Conservation (phyloP, 2,329 filamentous ascomycete species). For the Calonectria honghensis region DNA sequence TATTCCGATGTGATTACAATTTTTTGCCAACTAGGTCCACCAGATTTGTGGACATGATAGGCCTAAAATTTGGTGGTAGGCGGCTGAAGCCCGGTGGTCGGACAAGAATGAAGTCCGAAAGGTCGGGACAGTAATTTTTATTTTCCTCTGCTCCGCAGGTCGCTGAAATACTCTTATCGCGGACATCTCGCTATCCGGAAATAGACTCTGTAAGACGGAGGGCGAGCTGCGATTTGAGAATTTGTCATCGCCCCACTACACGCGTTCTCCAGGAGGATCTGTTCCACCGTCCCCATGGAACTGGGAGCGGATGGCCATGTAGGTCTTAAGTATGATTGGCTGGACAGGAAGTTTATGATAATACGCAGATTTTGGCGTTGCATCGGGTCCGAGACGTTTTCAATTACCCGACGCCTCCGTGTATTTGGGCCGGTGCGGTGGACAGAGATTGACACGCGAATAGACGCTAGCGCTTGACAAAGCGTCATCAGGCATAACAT, state of each 20-base stretch:
- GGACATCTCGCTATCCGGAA: neutral
- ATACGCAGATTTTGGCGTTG: neutral
- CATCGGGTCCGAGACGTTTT: neutral
- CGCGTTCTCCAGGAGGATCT: neutral
- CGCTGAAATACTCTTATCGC: neutral
- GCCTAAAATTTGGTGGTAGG: no score
- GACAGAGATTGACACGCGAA: neutral
- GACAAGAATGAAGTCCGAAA: neutral
- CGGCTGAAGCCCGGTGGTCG: neutral
- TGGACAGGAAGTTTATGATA: neutral
- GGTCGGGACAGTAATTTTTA: neutral
- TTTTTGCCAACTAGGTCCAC: neutral
- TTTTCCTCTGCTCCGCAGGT: neutral
- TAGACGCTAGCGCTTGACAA: neutral
- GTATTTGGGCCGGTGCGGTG: neutral
- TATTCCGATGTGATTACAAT: neutral
- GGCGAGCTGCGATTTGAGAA: neutral
- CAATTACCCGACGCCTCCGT: neutral
- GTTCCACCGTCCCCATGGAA: neutral
- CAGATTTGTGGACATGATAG: no score
- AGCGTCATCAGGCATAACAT: neutral
- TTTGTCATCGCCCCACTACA: neutral
- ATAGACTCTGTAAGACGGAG: neutral
- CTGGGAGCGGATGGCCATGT: neutral
- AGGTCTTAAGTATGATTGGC: neutral